Evolutionary conservation across 2,329 filamentous ascomycete species (phyloP).

Genomic region (Podosphaera fusca): DNA sequence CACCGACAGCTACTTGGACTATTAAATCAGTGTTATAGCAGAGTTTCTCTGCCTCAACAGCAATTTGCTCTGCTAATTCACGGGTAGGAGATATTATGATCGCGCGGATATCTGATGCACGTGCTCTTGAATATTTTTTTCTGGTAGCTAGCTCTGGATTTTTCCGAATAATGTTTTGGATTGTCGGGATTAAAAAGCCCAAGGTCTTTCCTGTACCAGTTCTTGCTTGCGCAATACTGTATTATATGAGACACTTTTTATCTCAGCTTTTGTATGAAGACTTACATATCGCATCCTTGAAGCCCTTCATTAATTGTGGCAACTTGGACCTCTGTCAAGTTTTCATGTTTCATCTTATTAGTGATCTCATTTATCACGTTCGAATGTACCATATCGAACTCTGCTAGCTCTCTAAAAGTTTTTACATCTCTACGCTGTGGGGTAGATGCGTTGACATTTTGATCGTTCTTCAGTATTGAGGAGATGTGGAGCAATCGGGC

Average conservation of each 20-base stretch:
- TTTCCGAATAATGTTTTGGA: slow-evolving; percentile 62
- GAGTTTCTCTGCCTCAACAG: slow-evolving; percentile 40
- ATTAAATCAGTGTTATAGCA: slow-evolving; percentile 17
- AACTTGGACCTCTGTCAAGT: slow-evolving; percentile 80
- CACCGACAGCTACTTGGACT: slow-evolving; percentile 65
- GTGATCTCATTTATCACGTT: slow-evolving; percentile 30
- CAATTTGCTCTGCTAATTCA: slow-evolving; percentile 63
- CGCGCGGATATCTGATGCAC: slow-evolving; percentile 39
- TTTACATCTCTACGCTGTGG: slow-evolving; percentile 6
- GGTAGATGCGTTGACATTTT: neutral
- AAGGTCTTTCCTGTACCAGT: slow-evolving; percentile 95
- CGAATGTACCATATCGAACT: slow-evolving; percentile 13
- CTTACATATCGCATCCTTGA: slow-evolving; percentile 26
- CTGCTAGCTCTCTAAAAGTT: slow-evolving; percentile 15
- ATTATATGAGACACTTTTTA: slow-evolving; percentile 3
- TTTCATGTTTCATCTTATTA: slow-evolving; percentile 47
- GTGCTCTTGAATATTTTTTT: slow-evolving; percentile 16
- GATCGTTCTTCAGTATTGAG: slow-evolving; percentile 5
- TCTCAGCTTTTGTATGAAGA: neutral
- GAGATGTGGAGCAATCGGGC: slow-evolving; percentile 13
- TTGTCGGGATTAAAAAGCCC: slow-evolving; percentile 67
- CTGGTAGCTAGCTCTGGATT: slow-evolving; percentile 25
- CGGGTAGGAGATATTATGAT: slow-evolving; percentile 61
- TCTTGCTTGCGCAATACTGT: slow-evolving; percentile 74
- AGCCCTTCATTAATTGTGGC: slow-evolving; percentile 63